A percentile compares a stretch with the other conserved stretches of the same genome.
Evolutionary conservation across 2,329 filamentous ascomycete genomes (phyloP).

Genomic region (Hawksworthiomyces lignivorus): DNA sequence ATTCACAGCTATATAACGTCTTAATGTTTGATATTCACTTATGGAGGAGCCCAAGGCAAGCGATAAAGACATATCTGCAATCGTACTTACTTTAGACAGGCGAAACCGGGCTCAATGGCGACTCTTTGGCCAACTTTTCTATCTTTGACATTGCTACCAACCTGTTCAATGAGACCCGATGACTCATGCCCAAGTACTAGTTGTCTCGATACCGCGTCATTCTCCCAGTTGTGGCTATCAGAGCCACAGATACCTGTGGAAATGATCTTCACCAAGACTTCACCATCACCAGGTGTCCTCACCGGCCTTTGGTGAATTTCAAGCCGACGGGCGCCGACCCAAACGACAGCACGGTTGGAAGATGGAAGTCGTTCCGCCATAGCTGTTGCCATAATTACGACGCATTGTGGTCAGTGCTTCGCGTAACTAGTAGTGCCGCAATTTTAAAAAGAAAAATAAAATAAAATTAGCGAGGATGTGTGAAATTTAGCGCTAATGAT

Average conservation of each 20-base stretch:
- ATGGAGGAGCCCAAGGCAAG: too few species aligned
- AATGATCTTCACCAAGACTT: conserved; percentile 16
- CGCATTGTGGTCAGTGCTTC: too few species aligned
- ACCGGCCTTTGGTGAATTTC: conserved; percentile 39
- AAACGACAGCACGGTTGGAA: conserved; percentile 19
- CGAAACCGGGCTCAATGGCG: conserved; percentile 32
- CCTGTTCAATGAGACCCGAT: conserved; percentile 48
- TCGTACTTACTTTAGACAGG: too few species aligned
- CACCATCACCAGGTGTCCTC: conserved; percentile 24
- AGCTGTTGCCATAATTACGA: too few species aligned
- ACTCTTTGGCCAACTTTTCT: conserved; percentile 48
- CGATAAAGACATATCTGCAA: too few species aligned
- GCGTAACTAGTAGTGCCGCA: too few species aligned
- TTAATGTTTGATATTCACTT: too few species aligned
- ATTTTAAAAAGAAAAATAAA: too few species aligned
- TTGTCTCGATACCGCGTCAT: conserved; percentile 14
- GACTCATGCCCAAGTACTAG: conserved; percentile 52
- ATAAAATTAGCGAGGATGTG: too few species aligned
- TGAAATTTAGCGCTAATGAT: too few species aligned
- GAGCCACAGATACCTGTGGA: conserved; percentile 16
- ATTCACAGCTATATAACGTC: too few species aligned
- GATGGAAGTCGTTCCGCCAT: too few species aligned
- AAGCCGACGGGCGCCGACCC: conserved; percentile 24
- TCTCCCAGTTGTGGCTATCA: conserved; percentile 20
- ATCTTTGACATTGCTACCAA: conserved; percentile 42